Base-by-base conservation (phyloP, 768 basidiomycete species). In the Boletus huronensis region DNA sequence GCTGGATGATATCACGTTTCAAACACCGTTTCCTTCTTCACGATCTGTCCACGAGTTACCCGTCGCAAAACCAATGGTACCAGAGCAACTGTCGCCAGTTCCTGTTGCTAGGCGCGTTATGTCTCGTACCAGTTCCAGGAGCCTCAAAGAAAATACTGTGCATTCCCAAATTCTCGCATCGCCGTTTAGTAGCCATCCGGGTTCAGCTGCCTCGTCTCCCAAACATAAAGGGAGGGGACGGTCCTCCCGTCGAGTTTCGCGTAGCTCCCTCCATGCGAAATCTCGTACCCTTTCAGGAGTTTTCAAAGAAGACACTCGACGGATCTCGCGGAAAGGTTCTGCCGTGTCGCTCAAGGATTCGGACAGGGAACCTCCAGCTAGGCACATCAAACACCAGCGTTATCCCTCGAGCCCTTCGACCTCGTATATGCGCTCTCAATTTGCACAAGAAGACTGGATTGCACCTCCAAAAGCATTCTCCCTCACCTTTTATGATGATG, bases 131-230 rank as follows among this genome's bases (percentile, higher is more conserved):
- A 68, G 69, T 35, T 78, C 77, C 39, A 68, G 69, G 42, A 72
- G 68, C 38, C 65, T 75, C 54, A 78, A 77, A 52, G 76, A 77
- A 57, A 79, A 78, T 47, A 52, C 35, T 19, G 9, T 25, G 23
- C 56, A 53, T 35, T 55, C 66, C 53, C 67, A 54, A 21, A 26
- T 43, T 19, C 73, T 80, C 23, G 75, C 71, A 11, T 80, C 78
- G 25, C 79, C 80, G 2, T 82, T 79, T 59, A 70, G 63, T 47
- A 79, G 79, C 41, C 72, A 75, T 40, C 77, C 79, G 17, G 65
- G 63, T 34, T 80, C 80, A 48, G 64, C 70, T 40, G 52, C 66
- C 28, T 52, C 73, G 23, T 77, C 77, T 47, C 74, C 77, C 6
- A 69, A 67, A 21, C 52, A 51, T 53, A 64, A 53, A 62, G 58